A percentile compares a stretch with the other conserved stretches of the same genome.
Conservation (phyloP, 2,329 filamentous ascomycete species). For the Sclerotinia subarctica region DNA sequence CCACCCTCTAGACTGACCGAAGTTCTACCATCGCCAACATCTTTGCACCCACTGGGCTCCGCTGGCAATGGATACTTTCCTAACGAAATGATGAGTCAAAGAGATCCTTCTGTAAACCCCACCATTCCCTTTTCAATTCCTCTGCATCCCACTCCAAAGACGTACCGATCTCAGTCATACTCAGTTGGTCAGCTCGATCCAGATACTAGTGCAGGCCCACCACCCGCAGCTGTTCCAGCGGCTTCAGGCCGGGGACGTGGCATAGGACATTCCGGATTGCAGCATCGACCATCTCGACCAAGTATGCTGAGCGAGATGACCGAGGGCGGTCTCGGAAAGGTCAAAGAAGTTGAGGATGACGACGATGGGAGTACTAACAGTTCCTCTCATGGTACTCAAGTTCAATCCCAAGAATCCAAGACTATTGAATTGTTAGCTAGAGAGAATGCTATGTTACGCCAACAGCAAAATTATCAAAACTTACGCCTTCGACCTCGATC, state of each 20-base stretch:
- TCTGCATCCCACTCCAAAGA: constrained; percentile 85
- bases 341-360: constrained; percentile 68
- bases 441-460: constrained; percentile 61
- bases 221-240: constrained; percentile 27
- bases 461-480: constrained; percentile 56
- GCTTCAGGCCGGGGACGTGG: constrained; percentile 38
- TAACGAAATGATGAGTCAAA: constrained; percentile 46
- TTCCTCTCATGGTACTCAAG: constrained; percentile 52
- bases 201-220: constrained; percentile 45
- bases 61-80: constrained; percentile 46
- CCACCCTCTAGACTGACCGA: constrained; percentile 71
- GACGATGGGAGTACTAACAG: constrained; percentile 57
- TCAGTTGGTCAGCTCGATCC: constrained; percentile 87
- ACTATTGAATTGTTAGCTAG: constrained; percentile 60
- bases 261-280: constrained; percentile 63
- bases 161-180: constrained; percentile 93
- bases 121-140: constrained; percentile 86
- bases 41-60: constrained; percentile 47
- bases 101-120: constrained; percentile 53
- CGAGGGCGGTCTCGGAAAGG: constrained; percentile 62
- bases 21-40: constrained; percentile 72
- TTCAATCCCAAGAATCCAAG: constrained; percentile 56
- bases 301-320: constrained; percentile 74
- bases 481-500: constrained; percentile 55
- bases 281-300: constrained; percentile 76